Evolutionary conservation across 164 flowering plant species (phyloP).

Genomic region (Annona cherimola): DNA sequence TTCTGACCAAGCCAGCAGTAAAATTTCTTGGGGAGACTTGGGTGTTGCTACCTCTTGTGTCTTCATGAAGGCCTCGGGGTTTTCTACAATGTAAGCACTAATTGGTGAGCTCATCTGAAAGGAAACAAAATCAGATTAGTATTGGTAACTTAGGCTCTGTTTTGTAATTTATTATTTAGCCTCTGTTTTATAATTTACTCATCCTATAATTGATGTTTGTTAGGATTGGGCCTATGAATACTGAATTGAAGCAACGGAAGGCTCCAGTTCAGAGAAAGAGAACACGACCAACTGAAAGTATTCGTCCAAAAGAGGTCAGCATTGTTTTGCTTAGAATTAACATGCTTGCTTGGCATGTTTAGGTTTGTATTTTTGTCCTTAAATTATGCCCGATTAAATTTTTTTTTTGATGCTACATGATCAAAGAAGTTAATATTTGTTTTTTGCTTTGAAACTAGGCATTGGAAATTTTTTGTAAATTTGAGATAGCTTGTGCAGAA

Average conservation of each 20-base stretch:
- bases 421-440: background rate
- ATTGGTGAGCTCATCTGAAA: background rate
- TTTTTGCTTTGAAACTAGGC: background rate
- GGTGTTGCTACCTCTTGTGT: constrained; percentile 52
- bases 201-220: background rate
- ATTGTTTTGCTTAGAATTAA: background rate
- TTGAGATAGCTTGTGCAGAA: too few relatives aligned
- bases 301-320: constrained; percentile 66
- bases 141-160: background rate
- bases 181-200: background rate
- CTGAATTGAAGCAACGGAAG: constrained; percentile 64
- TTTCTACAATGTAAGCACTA: constrained; percentile 57
- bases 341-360: background rate
- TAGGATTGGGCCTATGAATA: constrained; percentile 91
- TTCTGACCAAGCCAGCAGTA: constrained; percentile 20
- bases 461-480: too few relatives aligned
- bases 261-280: constrained; percentile 33
- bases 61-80: constrained; percentile 41
- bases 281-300: constrained; percentile 35
- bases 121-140: background rate
- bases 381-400: background rate
- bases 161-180: background rate
- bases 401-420: background rate
- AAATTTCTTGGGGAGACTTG: constrained; percentile 57
- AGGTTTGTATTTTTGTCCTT: background rate